Percentiles rank a stretch among this genome's conserved stretches.
phyloP scores from a whole-genome alignment of 306 rosid species.

The Mimosa pudica region DNA sequence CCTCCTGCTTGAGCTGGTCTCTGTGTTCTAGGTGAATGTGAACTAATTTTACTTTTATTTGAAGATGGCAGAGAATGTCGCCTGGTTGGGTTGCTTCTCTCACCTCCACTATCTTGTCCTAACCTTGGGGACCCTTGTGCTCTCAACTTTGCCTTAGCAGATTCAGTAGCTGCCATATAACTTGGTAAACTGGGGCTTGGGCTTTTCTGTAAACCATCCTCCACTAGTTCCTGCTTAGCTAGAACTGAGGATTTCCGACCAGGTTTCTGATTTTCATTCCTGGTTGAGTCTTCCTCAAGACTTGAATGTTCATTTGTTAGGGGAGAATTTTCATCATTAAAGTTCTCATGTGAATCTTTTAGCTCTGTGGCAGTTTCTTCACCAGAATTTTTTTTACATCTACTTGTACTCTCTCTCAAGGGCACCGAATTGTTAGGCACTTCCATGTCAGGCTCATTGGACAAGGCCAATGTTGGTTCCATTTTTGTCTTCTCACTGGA shows the following conservation, averaged over 20 bases:
- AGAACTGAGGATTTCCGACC: constrained; percentile 47
- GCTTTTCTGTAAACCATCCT: constrained; percentile 59
- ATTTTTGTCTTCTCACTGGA: constrained; percentile 53
- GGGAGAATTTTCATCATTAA: constrained; percentile 44
- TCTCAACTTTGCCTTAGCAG: constrained; percentile 88
- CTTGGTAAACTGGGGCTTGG: constrained; percentile 66
- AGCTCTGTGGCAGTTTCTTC: constrained; percentile 45
- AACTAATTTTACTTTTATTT: constrained; percentile 58
- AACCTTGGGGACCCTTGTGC: constrained; percentile 69
- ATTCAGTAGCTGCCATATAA: constrained; percentile 89
- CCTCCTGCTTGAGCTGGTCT: constrained; percentile 65
- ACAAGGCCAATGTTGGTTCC: constrained; percentile 34
- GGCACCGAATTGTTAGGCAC: constrained; percentile 36
- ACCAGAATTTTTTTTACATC: constrained; percentile 34
- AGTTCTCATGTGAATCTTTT: constrained; percentile 39
- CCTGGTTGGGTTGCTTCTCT: constrained; percentile 51
- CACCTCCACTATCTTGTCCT: constrained; percentile 54
- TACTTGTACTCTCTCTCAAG: constrained; percentile 41
- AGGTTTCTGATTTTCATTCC: constrained; percentile 56
- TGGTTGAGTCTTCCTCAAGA: constrained; percentile 50
- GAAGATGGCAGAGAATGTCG: constrained; percentile 76
- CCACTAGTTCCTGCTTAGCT: constrained; percentile 59
- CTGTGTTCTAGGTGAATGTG: constrained; percentile 72
- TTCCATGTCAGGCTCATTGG: constrained; percentile 50
- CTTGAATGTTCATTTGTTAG: constrained; percentile 49